Conservation (phyloP, 225 moss, liverwort and hornwort genomes). For the Antitrichia curtipendula region DNA sequence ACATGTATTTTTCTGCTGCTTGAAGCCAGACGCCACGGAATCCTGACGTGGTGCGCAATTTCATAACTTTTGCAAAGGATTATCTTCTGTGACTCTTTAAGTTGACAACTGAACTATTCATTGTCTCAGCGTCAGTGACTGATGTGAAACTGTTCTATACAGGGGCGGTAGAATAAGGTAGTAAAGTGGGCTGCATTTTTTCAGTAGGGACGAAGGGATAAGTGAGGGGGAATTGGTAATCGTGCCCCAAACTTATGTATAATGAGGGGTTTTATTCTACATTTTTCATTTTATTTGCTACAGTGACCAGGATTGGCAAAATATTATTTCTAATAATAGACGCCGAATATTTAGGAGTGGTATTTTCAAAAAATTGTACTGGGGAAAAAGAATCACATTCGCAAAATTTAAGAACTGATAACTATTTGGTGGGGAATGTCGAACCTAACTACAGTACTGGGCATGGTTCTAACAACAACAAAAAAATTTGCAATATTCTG, state of each 20-base stretch:
- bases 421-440: background rate
- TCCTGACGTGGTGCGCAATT: background rate
- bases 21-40: background rate
- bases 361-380: background rate
- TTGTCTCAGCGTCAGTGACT: background rate
- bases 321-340: background rate
- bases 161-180: background rate
- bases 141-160: background rate
- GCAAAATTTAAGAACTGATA: background rate
- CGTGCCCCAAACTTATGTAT: background rate
- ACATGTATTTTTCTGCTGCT: conserved; percentile 8
- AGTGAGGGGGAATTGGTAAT: background rate
- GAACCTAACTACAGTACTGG: fast-evolving
- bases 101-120: no score
- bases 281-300: background rate
- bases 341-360: background rate
- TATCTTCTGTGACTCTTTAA: no score
- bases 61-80: background rate
- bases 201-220: background rate
- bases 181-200: background rate
- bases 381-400: background rate
- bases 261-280: background rate
- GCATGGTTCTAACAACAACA: background rate
- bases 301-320: background rate
- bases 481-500: background rate